phyloP scores from a whole-genome alignment of 352 stramenopile genomes.

The Phytophthora europaea region DNA sequence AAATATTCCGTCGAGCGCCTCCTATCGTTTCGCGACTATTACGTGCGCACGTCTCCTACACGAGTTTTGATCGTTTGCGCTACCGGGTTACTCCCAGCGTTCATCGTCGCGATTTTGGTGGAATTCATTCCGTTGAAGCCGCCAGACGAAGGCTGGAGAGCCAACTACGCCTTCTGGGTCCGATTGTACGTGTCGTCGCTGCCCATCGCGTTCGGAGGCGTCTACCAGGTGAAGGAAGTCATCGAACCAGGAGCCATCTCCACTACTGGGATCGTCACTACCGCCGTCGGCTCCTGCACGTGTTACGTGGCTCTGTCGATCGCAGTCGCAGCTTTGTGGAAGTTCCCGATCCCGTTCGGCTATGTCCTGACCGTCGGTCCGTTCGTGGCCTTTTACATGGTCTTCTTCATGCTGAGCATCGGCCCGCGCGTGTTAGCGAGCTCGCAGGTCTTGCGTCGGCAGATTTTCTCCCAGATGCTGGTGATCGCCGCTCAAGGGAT shows the following conservation, averaged over 20 bases:
- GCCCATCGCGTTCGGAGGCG: constrained; percentile 12
- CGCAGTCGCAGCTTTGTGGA: constrained; percentile 22
- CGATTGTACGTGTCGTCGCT: constrained; percentile 25
- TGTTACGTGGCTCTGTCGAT: constrained; percentile 27
- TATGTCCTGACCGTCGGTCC: constrained; percentile 25
- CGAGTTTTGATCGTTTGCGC: constrained; percentile 18
- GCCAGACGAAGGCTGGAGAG: constrained; percentile 23
- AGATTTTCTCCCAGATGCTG: constrained; percentile 12
- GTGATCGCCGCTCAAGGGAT: constrained; percentile 20
- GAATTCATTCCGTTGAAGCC: constrained; percentile 40
- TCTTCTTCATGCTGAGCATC: constrained; percentile 26
- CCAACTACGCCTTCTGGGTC: constrained; percentile 39
- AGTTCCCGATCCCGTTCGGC: constrained; percentile 30
- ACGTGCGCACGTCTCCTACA: not conserved
- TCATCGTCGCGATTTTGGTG: constrained; percentile 20
- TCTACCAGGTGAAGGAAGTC: constrained; percentile 25
- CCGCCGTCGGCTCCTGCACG: constrained; percentile 15
- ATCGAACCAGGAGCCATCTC: constrained; percentile 19
- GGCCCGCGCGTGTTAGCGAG: not conserved
- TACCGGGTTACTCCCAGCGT: constrained; percentile 18
- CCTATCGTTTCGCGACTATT: constrained; percentile 29
- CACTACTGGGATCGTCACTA: not conserved
- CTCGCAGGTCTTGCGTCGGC: not conserved
- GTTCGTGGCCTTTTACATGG: constrained; percentile 26
- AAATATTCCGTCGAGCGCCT: constrained; percentile 24